Conservation (phyloP, 164 flowering plant species). For the Houttuynia cordata region DNA sequence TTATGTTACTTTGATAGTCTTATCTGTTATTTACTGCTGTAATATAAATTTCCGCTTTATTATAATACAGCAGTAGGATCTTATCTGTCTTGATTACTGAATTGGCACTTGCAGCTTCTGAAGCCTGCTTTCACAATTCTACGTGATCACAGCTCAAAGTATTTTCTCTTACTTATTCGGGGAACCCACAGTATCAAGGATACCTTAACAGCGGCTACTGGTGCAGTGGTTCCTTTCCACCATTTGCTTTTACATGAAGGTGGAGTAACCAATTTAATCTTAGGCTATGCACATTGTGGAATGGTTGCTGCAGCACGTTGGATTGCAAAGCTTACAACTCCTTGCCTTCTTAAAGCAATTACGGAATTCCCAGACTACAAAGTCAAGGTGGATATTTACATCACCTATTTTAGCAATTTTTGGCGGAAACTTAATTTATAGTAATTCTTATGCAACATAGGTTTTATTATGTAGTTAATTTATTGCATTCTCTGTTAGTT, state of each 20-base stretch:
- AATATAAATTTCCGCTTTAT: too few species aligned
- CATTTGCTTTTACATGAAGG: constrained; percentile 92
- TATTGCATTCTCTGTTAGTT: too few species aligned
- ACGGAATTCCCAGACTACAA: constrained; percentile 56
- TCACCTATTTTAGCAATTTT: neutral
- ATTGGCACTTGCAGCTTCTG: constrained; percentile 54
- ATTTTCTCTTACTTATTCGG: constrained; percentile 79
- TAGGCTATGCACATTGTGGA: constrained; percentile 97
- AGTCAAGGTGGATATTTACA: constrained; percentile 44
- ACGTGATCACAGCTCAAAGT: constrained; percentile 51
- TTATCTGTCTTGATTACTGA: too few species aligned
- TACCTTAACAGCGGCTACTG: constrained; percentile 90
- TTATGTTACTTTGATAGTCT: too few species aligned
- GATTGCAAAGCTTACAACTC: constrained; percentile 80
- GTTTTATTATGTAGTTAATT: neutral
- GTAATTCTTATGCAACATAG: neutral
- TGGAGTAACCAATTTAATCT: constrained; percentile 75
- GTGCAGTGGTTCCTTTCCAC: constrained; percentile 96
- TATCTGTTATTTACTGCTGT: too few species aligned
- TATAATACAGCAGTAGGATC: too few species aligned
- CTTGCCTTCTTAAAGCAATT: constrained; percentile 64
- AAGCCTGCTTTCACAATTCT: constrained; percentile 93
- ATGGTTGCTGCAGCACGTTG: constrained; percentile 99
- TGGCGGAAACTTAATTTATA: neutral
- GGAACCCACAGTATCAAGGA: constrained; percentile 98